Evolutionary conservation across 176 grass and related monocot species (phyloP).

Genomic region (Hsuehochloa calcarea): DNA sequence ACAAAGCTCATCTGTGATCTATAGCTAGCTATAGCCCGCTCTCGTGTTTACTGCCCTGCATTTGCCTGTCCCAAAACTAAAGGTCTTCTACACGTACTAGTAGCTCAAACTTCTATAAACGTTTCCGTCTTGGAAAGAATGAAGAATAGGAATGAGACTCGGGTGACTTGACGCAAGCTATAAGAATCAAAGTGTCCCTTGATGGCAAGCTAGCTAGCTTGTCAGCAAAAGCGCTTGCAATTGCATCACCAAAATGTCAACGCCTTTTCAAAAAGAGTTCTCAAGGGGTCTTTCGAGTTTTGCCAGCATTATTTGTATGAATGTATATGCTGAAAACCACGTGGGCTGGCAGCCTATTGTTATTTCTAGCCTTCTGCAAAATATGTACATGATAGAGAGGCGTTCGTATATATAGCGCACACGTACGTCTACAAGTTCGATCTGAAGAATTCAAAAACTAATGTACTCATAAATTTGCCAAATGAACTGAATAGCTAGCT

Average conservation of each 20-base stretch:
- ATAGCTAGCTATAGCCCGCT: not conserved
- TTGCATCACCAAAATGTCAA: constrained; percentile 29
- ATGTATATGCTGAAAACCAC: not conserved
- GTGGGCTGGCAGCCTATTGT: not conserved
- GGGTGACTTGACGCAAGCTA: constrained; percentile 42
- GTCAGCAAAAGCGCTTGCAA: constrained; percentile 11
- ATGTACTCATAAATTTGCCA: not conserved
- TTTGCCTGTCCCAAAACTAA: constrained; percentile 29
- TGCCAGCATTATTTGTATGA: too few species aligned
- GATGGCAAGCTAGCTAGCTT: constrained; percentile 19
- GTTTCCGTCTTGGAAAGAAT: constrained; percentile 27
- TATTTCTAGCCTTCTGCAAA: not conserved
- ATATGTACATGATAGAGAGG: not conserved
- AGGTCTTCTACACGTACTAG: not conserved
- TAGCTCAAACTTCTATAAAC: constrained; percentile 42
- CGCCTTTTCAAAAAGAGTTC: not conserved
- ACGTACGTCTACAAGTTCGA: not conserved
- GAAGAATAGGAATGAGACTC: constrained; percentile 35
- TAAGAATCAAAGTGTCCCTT: constrained; percentile 25
- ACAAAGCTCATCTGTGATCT: not conserved
- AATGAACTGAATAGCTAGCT: not conserved
- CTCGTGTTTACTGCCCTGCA: constrained; percentile 16
- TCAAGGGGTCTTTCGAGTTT: not conserved
- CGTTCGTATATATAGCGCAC: not conserved
- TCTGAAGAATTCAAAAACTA: not conserved